phyloP scores from a whole-genome alignment of 768 basidiomycete species.

The Chalciporus chontae region DNA sequence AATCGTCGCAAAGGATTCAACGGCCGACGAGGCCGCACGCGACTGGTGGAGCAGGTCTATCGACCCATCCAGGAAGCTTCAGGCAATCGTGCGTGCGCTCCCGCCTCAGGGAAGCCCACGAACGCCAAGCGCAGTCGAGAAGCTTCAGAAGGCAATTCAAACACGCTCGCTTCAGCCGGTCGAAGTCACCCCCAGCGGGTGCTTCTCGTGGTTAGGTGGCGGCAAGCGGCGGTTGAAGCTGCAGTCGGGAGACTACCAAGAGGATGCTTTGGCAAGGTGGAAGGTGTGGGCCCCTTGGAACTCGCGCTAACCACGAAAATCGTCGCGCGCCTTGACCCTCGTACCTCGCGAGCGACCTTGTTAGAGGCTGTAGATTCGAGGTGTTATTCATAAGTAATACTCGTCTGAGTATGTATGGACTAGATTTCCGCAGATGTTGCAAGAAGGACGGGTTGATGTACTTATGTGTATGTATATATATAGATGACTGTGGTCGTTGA shows the following conservation, averaged over 20 bases:
- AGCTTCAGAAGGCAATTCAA: slow-evolving; percentile 15
- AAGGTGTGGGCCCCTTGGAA: slow-evolving; percentile 17
- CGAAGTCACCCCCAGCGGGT: slow-evolving; percentile 16
- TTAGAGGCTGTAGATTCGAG: background rate
- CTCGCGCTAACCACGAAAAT: background rate
- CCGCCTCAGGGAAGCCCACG: slow-evolving; percentile 5
- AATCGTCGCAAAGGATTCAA: slow-evolving; percentile 21
- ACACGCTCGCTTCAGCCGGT: slow-evolving; percentile 24
- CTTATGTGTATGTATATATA: background rate
- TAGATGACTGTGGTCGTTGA: background rate
- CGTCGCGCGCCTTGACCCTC: background rate
- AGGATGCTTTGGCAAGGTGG: slow-evolving; percentile 14
- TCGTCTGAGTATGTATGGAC: background rate
- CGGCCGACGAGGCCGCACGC: slow-evolving; percentile 15
- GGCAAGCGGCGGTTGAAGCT: slow-evolving; percentile 6
- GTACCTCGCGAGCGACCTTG: background rate
- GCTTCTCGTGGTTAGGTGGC: slow-evolving; percentile 18
- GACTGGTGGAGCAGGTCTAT: slow-evolving; percentile 20
- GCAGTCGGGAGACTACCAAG: slow-evolving; percentile 1
- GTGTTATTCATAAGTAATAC: background rate
- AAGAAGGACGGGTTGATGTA: background rate
- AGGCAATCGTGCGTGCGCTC: slow-evolving; percentile 22
- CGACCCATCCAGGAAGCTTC: slow-evolving; percentile 8
- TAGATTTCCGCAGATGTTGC: background rate
- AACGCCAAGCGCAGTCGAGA: slow-evolving; percentile 3